Percentiles rank a stretch among this genome's conserved stretches.
These are phyloP conservation scores for Zopfia rhizophila DNA, from an alignment of 2,329 filamentous ascomycete genomes.

Conservation along the genomic window DNA sequence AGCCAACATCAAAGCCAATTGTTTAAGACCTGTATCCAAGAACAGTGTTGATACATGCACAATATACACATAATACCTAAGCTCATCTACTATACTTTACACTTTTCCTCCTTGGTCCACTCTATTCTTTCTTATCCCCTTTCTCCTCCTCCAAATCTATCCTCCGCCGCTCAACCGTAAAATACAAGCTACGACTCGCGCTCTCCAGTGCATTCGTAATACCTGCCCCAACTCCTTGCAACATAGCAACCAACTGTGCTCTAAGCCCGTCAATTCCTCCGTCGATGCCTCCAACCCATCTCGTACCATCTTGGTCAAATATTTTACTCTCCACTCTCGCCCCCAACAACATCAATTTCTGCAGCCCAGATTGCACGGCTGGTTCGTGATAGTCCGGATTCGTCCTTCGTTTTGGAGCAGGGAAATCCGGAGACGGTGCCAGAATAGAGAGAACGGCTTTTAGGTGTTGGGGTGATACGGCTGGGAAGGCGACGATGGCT, in stretches of 20 bases:
- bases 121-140: slow-evolving; percentile 31
- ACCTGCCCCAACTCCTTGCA: slow-evolving; percentile 82
- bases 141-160: slow-evolving; percentile 78
- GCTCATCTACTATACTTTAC: neutral
- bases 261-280: slow-evolving; percentile 84
- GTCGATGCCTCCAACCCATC: slow-evolving; percentile 79
- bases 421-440: slow-evolving; percentile 77
- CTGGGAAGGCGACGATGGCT: slow-evolving; percentile 81
- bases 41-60: slow-evolving; percentile 18
- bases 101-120: slow-evolving; percentile 29
- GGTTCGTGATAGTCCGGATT: slow-evolving; percentile 85
- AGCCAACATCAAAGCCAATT: too few species aligned
- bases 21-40: neutral
- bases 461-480: slow-evolving; percentile 84
- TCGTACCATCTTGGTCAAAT: slow-evolving; percentile 78
- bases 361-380: slow-evolving; percentile 79
- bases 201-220: slow-evolving; percentile 83
- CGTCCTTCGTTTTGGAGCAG: slow-evolving; percentile 78
- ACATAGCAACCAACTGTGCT: slow-evolving; percentile 80
- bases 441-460: slow-evolving; percentile 83
- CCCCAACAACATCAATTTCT: slow-evolving; percentile 88
- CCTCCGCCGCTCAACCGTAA: slow-evolving; percentile 85
- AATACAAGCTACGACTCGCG: slow-evolving; percentile 82
- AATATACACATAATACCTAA: slow-evolving; percentile 10
- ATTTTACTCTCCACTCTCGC: slow-evolving; percentile 86